Evolutionary conservation across 495 filamentous ascomycete genomes (phyloP).

Genomic region (Aspergillus bertholletiae): DNA sequence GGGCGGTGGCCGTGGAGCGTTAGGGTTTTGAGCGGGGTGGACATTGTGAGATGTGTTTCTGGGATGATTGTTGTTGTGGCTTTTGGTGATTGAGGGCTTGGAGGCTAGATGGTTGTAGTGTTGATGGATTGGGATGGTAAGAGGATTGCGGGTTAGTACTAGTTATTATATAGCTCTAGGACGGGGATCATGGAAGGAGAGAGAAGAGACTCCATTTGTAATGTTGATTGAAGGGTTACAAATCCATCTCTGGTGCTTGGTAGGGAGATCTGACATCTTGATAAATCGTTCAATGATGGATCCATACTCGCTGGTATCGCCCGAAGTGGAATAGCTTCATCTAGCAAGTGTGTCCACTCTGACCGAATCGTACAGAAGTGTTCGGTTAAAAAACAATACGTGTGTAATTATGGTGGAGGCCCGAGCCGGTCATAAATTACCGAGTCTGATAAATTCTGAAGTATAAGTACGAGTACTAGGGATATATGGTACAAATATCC

Average conservation of each 20-base stretch:
- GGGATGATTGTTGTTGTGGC: neutral
- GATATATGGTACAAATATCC: neutral
- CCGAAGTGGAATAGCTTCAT: neutral
- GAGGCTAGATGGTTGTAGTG: neutral
- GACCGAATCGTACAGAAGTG: too few species aligned
- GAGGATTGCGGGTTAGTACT: too few species aligned
- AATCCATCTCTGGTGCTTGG: neutral
- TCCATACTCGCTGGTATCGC: neutral
- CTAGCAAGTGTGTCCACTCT: neutral
- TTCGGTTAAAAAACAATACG: too few species aligned
- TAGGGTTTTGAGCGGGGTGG: neutral
- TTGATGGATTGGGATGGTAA: neutral
- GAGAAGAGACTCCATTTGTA: neutral
- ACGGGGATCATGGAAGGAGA: neutral
- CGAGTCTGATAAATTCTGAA: too few species aligned
- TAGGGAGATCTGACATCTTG: neutral
- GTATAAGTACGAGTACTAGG: too few species aligned
- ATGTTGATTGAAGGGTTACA: neutral
- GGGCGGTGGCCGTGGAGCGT: neutral
- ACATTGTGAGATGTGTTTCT: too few species aligned
- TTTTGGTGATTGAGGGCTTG: neutral
- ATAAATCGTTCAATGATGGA: too few species aligned
- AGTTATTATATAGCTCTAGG: neutral
- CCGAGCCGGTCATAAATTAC: too few species aligned
- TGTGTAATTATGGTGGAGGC: too few species aligned